Percentiles rank a stretch among this genome's conserved stretches.
These are phyloP conservation scores for Curvularia spicifera DNA, from an alignment of 2,329 filamentous ascomycete genomes.

Conservation along the genomic window DNA sequence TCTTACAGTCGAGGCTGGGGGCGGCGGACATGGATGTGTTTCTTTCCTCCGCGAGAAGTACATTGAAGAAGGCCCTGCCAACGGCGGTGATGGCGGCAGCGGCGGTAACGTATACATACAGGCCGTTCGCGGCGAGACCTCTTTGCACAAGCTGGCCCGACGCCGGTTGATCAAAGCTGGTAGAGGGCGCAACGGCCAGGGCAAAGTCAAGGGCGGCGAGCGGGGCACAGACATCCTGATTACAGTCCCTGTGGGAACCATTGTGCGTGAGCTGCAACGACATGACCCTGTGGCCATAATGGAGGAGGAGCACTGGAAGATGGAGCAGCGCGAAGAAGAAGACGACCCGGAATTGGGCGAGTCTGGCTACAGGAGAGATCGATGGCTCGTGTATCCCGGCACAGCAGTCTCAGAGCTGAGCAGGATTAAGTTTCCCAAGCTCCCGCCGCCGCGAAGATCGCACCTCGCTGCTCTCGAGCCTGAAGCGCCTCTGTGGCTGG, in stretches of 20 bases:
- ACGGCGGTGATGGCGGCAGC: constrained; percentile 91
- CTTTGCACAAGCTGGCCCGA: constrained; percentile 86
- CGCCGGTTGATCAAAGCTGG: constrained; percentile 76
- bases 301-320: constrained; percentile 49
- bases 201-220: constrained; percentile 74
- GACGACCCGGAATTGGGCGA: constrained; percentile 40
- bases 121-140: constrained; percentile 88
- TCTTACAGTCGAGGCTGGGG: constrained; percentile 77
- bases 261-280: constrained; percentile 81
- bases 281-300: constrained; percentile 79
- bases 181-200: constrained; percentile 78
- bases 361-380: constrained; percentile 63
- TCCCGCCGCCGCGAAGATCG: constrained; percentile 63
- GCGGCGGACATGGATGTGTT: constrained; percentile 89
- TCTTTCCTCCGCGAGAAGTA: constrained; percentile 93
- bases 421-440: constrained; percentile 62
- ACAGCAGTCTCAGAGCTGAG: constrained; percentile 73
- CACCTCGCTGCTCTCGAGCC: constrained; percentile 72
- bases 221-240: constrained; percentile 87
- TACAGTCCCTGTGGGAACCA: constrained; percentile 89
- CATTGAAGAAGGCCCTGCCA: constrained; percentile 84
- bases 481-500: constrained; percentile 68
- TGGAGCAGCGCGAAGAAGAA: constrained; percentile 29
- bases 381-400: constrained; percentile 88
- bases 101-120: constrained; percentile 96